Evolutionary conservation across 2,329 filamentous ascomycete species (phyloP).

Genomic region (Talaromyces sp.): DNA sequence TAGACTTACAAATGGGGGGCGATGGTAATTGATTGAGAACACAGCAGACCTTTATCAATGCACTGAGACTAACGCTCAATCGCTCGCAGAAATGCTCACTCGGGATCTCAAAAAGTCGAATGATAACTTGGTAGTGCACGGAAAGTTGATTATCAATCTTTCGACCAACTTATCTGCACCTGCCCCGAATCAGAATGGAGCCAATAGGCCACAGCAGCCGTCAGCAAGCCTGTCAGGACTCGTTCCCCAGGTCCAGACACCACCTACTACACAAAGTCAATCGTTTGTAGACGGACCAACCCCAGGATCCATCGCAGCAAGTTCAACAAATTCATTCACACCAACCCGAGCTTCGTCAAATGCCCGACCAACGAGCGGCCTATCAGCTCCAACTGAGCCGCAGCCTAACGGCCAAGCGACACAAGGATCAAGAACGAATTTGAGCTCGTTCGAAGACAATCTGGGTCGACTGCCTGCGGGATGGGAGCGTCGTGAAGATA

Average conservation of each 20-base stretch:
- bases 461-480: slow-evolving; percentile 88
- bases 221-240: slow-evolving; percentile 39
- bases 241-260: slow-evolving; percentile 31
- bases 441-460: slow-evolving; percentile 95
- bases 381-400: slow-evolving; percentile 37
- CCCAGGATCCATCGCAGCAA: slow-evolving; percentile 12
- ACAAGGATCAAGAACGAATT: slow-evolving; percentile 50
- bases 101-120: slow-evolving; percentile 96
- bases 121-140: slow-evolving; percentile 95
- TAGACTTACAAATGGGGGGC: slow-evolving; percentile 82
- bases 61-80: slow-evolving; percentile 27
- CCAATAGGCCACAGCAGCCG: slow-evolving; percentile 34
- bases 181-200: slow-evolving; percentile 51
- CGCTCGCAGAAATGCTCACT: slow-evolving; percentile 80
- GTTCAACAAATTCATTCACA: slow-evolving; percentile 28
- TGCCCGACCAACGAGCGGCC: slow-evolving; percentile 39
- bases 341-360: slow-evolving; percentile 36
- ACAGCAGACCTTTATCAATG: slow-evolving; percentile 18
- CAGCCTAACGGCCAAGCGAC: slow-evolving; percentile 30
- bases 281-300: slow-evolving; percentile 26
- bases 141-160: slow-evolving; percentile 93
- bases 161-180: slow-evolving; percentile 82
- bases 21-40: slow-evolving; percentile 64
- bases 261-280: slow-evolving; percentile 28
- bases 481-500: slow-evolving; percentile 95